phyloP scores from a whole-genome alignment of 1,284 basidiomycete genomes.

The Agroathelia rolfsii region DNA sequence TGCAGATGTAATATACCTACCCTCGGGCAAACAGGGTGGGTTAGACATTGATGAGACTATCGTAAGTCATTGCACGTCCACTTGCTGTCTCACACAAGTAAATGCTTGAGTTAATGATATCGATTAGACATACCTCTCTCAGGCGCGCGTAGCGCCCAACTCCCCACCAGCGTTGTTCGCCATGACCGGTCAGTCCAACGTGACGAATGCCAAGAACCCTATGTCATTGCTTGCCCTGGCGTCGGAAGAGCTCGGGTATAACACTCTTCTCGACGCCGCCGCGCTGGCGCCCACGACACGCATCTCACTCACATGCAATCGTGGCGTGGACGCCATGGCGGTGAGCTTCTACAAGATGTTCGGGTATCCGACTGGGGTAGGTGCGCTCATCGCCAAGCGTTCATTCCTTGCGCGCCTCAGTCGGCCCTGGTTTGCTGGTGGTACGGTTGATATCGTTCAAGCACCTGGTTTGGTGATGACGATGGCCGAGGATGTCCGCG shows the following conservation, averaged over 20 bases:
- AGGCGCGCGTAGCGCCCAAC: slow-evolving; percentile 35
- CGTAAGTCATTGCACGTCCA: slow-evolving; percentile 28
- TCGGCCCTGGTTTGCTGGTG: slow-evolving; percentile 79
- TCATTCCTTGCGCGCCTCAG: slow-evolving; percentile 48
- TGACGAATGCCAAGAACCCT: slow-evolving; percentile 58
- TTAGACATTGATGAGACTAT: slow-evolving; percentile 47
- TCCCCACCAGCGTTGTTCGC: slow-evolving; percentile 48
- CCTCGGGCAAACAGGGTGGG: slow-evolving; percentile 52
- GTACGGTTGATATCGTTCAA: slow-evolving; percentile 72
- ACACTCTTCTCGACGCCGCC: slow-evolving; percentile 68
- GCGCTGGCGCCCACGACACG: slow-evolving; percentile 65
- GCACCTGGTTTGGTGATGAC: slow-evolving; percentile 64
- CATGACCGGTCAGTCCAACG: slow-evolving; percentile 72
- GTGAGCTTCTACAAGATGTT: slow-evolving; percentile 87
- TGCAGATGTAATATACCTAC: slow-evolving; percentile 52
- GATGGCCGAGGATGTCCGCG: slow-evolving; percentile 45
- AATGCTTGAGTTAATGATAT: slow-evolving; percentile 3
- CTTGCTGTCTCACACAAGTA: slow-evolving; percentile 14
- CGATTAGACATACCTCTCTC: slow-evolving; percentile 5
- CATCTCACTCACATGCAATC: slow-evolving; percentile 54
- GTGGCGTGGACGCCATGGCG: slow-evolving; percentile 70
- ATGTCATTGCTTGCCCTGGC: slow-evolving; percentile 52
- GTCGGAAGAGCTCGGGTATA: slow-evolving; percentile 57
- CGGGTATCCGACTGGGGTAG: slow-evolving; percentile 78
- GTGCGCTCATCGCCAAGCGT: slow-evolving; percentile 68